These are phyloP conservation scores for Suillus alpinus DNA, from an alignment of 768 basidiomycete species.

Conservation along the genomic window DNA sequence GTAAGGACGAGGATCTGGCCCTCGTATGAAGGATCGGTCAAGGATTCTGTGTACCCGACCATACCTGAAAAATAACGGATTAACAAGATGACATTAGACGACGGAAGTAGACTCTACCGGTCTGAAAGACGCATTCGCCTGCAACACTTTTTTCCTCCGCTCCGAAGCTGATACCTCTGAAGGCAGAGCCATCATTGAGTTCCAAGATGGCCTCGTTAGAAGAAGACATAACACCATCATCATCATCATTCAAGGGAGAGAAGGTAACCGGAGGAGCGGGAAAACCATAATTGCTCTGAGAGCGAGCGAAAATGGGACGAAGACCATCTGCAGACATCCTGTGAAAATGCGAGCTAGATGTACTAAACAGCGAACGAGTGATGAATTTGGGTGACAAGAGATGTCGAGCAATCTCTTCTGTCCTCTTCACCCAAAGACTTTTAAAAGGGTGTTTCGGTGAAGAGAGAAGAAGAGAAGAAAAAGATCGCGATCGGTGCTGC, in stretches of 20 bases:
- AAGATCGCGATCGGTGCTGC: background rate
- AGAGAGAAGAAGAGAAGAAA: constrained; percentile 43
- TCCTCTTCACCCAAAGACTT: constrained; percentile 42
- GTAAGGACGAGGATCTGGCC: constrained; percentile 97
- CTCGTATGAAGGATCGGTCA: constrained; percentile 98
- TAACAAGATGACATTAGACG: constrained; percentile 9
- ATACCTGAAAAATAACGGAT: constrained; percentile 62
- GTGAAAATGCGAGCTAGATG: background rate
- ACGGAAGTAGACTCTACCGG: constrained; percentile 57
- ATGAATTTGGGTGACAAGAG: constrained; percentile 5
- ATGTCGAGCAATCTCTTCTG: constrained; percentile 37
- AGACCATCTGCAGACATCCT: constrained; percentile 23
- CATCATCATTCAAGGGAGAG: constrained; percentile 23
- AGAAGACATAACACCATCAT: constrained; percentile 10
- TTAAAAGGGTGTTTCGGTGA: constrained; percentile 40
- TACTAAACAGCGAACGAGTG: background rate
- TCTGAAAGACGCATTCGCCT: constrained; percentile 99
- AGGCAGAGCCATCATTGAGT: constrained; percentile 85
- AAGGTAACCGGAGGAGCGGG: constrained; percentile 36
- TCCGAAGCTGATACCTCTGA: constrained; percentile 90
- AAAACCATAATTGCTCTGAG: constrained; percentile 37
- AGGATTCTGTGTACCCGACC: constrained; percentile 98
- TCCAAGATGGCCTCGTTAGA: constrained; percentile 73
- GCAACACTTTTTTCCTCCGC: constrained; percentile 87
- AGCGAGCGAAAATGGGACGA: constrained; percentile 45